Conservation (phyloP, 768 basidiomycete genomes). For the Candolleomyces aberdarensis region DNA sequence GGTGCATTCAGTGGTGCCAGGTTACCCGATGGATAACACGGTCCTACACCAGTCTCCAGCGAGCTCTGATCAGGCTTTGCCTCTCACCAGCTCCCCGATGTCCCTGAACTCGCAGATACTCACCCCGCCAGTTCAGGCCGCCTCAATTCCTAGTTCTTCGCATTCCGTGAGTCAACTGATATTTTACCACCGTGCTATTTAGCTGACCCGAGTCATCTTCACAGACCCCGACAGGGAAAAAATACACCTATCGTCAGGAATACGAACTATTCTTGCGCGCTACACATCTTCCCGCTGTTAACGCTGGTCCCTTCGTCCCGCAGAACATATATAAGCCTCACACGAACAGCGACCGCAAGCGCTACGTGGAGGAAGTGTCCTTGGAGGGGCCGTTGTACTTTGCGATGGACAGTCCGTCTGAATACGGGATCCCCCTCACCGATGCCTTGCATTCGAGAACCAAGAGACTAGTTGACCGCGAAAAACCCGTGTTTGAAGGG, state of each 20-base stretch:
- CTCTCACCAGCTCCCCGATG: neutral
- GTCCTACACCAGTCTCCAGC: neutral
- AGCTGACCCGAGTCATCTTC: neutral
- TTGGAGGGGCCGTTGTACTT: slow-evolving; percentile 68
- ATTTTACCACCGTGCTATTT: neutral
- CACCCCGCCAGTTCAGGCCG: neutral
- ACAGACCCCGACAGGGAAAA: neutral
- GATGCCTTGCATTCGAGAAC: slow-evolving; percentile 65
- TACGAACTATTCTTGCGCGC: slow-evolving; percentile 42
- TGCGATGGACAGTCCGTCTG: slow-evolving; percentile 45
- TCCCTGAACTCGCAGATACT: neutral
- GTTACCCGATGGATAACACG: neutral
- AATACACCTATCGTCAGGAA: slow-evolving; percentile 44
- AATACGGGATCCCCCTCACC: slow-evolving; percentile 58
- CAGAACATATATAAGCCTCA: slow-evolving; percentile 74
- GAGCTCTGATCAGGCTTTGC: neutral
- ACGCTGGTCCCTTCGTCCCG: slow-evolving; percentile 54
- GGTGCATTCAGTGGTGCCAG: neutral
- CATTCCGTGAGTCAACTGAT: neutral
- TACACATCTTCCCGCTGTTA: slow-evolving; percentile 29
- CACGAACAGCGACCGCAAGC: slow-evolving; percentile 71
- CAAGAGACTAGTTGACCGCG: slow-evolving; percentile 51
- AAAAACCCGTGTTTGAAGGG: slow-evolving; percentile 64
- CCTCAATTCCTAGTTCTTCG: neutral
- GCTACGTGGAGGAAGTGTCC: slow-evolving; percentile 70